phyloP scores from a whole-genome alignment of 78 protist genomes.

The Paratrimastix pyriformis region DNA sequence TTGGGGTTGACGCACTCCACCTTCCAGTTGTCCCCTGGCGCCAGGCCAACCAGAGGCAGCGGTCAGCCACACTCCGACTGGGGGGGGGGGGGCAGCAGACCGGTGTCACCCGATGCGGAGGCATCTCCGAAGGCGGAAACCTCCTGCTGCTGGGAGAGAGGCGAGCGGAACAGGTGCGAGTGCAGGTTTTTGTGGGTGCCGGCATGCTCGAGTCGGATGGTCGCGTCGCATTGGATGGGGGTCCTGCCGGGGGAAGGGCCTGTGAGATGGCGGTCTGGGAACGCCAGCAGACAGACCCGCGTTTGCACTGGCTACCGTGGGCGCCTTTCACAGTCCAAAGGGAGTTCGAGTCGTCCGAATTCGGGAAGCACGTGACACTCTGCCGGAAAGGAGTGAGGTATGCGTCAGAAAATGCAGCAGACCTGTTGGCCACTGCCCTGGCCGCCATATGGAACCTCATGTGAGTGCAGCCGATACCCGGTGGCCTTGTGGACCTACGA shows the following conservation, averaged over 20 bases:
- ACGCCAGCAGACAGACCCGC: neutral
- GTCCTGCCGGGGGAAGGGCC: neutral
- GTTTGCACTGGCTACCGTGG: neutral
- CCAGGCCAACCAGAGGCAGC: neutral
- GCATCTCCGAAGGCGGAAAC: neutral
- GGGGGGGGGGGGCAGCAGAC: too few relatives aligned
- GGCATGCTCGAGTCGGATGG: slow-evolving; percentile 9
- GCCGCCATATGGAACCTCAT: too few relatives aligned
- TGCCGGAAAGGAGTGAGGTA: too few relatives aligned
- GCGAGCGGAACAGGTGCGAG: neutral
- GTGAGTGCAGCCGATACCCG: too few relatives aligned
- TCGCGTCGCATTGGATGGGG: neutral
- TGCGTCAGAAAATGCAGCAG: too few relatives aligned
- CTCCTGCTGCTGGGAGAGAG: slow-evolving; percentile 9
- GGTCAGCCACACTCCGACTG: too few relatives aligned
- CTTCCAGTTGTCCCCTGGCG: neutral
- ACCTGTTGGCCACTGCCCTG: too few relatives aligned
- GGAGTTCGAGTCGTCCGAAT: slow-evolving; percentile 32
- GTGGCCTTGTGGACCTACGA: too few relatives aligned
- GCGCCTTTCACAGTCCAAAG: slow-evolving; percentile 25
- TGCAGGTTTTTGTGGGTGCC: slow-evolving; percentile 1
- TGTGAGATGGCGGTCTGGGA: too few relatives aligned
- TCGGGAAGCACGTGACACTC: slow-evolving; percentile 35
- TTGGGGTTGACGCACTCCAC: too few relatives aligned
- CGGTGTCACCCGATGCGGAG: too few relatives aligned